Evolutionary conservation across 1,284 basidiomycete genomes (phyloP).

Genomic region (Pascua guehoae): DNA sequence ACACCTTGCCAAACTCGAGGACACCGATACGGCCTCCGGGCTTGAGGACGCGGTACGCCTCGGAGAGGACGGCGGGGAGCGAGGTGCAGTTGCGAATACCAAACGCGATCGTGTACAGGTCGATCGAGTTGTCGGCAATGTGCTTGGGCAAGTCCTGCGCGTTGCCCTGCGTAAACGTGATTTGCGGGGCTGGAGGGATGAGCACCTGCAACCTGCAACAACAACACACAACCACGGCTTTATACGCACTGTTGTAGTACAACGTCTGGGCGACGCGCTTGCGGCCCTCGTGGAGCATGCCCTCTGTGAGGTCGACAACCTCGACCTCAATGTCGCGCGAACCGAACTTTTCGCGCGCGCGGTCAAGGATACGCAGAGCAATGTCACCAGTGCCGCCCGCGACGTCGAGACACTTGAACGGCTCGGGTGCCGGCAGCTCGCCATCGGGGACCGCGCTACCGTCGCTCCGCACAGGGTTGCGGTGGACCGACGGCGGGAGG

Average conservation of each 20-base stretch:
- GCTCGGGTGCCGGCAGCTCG: constrained; percentile 34
- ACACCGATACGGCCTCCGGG: constrained; percentile 95
- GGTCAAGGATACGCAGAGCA: constrained; percentile 87
- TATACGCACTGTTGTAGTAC: constrained; percentile 78
- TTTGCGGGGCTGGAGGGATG: constrained; percentile 70
- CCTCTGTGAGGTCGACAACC: constrained; percentile 89
- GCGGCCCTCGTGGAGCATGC: constrained; percentile 92
- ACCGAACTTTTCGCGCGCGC: constrained; percentile 80
- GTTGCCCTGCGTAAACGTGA: constrained; percentile 89
- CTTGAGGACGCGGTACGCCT: constrained; percentile 92
- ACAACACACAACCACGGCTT: too few species aligned
- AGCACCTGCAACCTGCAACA: background rate
- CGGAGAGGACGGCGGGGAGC: constrained; percentile 77
- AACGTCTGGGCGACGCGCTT: constrained; percentile 89
- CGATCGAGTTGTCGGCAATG: constrained; percentile 72
- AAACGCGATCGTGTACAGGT: constrained; percentile 98
- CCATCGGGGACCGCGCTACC: constrained; percentile 51
- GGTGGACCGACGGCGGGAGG: constrained; percentile 41
- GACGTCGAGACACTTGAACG: constrained; percentile 80
- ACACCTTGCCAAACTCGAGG: constrained; percentile 93
- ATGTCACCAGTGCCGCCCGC: constrained; percentile 99
- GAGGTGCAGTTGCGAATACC: constrained; percentile 98
- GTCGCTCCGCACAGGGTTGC: constrained; percentile 22
- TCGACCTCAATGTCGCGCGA: constrained; percentile 85
- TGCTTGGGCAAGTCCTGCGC: constrained; percentile 72